Evolutionary conservation across 305 asterid genomes (phyloP), one percentile per base, ranked within the genome.

Genomic region (Fraxinus latifolia): DNA sequence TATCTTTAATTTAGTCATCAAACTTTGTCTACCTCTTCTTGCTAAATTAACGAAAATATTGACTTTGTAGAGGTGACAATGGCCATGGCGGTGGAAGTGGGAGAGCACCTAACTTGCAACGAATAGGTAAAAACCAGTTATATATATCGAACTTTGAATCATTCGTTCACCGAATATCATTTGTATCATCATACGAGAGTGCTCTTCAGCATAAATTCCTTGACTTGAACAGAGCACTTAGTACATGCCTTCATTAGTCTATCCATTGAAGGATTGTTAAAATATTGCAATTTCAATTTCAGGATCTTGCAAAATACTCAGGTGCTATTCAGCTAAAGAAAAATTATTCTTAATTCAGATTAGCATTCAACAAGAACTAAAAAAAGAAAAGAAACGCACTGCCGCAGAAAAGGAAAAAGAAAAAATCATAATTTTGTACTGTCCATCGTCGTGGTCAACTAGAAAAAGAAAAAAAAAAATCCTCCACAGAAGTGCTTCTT

Each of bases 401-500:
- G 87, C 85, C 72, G 79, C 23, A 19, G 75, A 65, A 62, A 81
- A 77, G n/a, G 5, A 12, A 42, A 9, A 11, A 42, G 31, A 68
- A 17, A 11, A 62, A 14, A 12, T 44, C 0, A n/a, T 0, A 42
- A 27, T 12, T 6, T 11, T 0, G 60, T 58, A 31, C 19, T 62
- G 36, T 23, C 78, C 23, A 25, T 37, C 47, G 50, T 70, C 55
- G 15, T 65, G 29, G 19, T 19, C 21, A 73, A 77, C 72, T 44
- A 31, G 33, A 31, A 31, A 31, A 31, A 31, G 33, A 27, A 32
- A 37, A 1, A 37, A 1, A 8, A 7, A 9, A 85, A 5, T 72
- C 84, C 84, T 27, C 79, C 78, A 33, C 17, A 36, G 15, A 76
- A 71, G 82, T 39, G 68, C 19, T 58, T 82, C 81, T 82, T 84